Percentiles rank a stretch among this genome's conserved stretches.
Conservation (phyloP, 2,329 filamentous ascomycete species). For the Arthroderma sp. region DNA sequence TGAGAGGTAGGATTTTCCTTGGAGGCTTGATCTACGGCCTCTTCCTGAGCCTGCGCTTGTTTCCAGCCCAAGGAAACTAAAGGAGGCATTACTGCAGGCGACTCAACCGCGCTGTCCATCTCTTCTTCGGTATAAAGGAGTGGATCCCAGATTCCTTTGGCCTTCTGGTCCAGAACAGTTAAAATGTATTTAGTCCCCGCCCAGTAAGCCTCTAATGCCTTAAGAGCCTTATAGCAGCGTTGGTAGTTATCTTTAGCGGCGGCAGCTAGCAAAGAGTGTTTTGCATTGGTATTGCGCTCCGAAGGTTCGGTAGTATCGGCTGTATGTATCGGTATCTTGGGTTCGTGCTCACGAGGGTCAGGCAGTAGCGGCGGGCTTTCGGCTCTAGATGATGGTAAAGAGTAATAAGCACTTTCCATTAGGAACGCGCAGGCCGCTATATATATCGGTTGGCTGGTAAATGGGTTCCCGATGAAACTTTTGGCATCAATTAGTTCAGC, state of each 20-base stretch:
- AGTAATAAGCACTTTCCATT: constrained; percentile 64
- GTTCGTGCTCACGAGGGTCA: constrained; percentile 20
- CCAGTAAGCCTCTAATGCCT: constrained; percentile 75
- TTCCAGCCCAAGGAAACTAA: constrained; percentile 38
- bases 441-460: constrained; percentile 82
- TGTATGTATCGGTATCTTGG: constrained; percentile 20
- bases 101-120: constrained; percentile 55
- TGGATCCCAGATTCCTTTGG: constrained; percentile 72
- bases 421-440: constrained; percentile 82
- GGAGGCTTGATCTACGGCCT: neutral
- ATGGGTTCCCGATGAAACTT: constrained; percentile 76
- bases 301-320: constrained; percentile 17
- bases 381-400: constrained; percentile 51
- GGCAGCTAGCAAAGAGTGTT: constrained; percentile 64
- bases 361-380: constrained; percentile 35
- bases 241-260: constrained; percentile 81
- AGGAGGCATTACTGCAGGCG: constrained; percentile 39
- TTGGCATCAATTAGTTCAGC: constrained; percentile 75
- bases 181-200: constrained; percentile 76
- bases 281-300: constrained; percentile 31
- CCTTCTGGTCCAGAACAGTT: constrained; percentile 73
- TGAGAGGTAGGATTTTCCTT: neutral
- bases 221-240: constrained; percentile 68
- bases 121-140: constrained; percentile 56
- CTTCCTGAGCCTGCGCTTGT: constrained; percentile 12